These are phyloP conservation scores for Paraphoma chrysanthemicola DNA, from an alignment of 2,329 filamentous ascomycete genomes.

Conservation along the genomic window DNA sequence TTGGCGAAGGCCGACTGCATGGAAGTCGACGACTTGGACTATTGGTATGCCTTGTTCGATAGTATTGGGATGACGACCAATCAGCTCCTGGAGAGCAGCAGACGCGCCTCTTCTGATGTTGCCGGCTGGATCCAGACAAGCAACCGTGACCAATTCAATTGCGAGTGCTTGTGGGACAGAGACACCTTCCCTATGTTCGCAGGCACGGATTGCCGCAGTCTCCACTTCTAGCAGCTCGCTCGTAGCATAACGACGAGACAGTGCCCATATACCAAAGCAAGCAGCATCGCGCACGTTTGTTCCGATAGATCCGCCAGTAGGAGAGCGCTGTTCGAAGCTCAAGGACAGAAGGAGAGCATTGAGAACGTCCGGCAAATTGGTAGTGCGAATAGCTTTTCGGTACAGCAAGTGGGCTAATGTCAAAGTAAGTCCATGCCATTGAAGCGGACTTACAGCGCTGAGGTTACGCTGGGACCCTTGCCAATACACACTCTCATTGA, in stretches of 20 bases:
- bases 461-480: constrained; percentile 66
- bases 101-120: constrained; percentile 94
- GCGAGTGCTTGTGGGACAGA: constrained; percentile 77
- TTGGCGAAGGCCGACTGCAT: constrained; percentile 85
- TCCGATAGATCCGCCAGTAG: constrained; percentile 84
- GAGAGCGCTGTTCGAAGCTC: constrained; percentile 85
- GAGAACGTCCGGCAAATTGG: constrained; percentile 75
- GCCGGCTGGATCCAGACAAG: constrained; percentile 85
- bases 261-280: constrained; percentile 94
- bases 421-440: constrained; percentile 92
- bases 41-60: constrained; percentile 82
- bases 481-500: constrained; percentile 68
- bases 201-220: constrained; percentile 51
- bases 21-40: constrained; percentile 91
- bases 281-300: constrained; percentile 93
- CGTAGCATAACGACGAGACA: constrained; percentile 86
- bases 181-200: constrained; percentile 47
- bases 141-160: constrained; percentile 79
- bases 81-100: constrained; percentile 90
- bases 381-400: constrained; percentile 76
- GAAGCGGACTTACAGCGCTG: constrained; percentile 77
- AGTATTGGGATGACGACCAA: constrained; percentile 89
- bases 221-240: constrained; percentile 73
- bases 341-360: constrained; percentile 80
- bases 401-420: constrained; percentile 88